phyloP scores from a whole-genome alignment of 2,329 filamentous ascomycete genomes.

The Xylariaceae sp. region DNA sequence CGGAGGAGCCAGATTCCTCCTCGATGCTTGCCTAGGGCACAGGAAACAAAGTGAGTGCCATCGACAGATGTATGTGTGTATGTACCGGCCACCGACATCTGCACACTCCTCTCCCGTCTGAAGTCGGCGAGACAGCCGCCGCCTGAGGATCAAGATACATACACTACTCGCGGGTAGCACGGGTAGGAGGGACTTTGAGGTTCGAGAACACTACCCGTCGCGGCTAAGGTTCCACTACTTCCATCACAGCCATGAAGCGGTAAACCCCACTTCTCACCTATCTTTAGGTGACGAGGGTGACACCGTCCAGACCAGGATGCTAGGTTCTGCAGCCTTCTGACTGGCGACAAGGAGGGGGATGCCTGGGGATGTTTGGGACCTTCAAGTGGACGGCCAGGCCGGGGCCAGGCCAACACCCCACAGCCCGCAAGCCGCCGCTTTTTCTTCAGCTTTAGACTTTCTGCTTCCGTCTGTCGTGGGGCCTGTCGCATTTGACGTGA shows the following conservation, averaged over 20 bases:
- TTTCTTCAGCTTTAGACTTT: constrained; percentile 7
- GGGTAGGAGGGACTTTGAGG: neutral
- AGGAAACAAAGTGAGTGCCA: constrained; percentile 4
- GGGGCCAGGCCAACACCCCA: no score
- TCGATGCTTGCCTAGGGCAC: constrained; percentile 11
- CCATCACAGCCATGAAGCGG: neutral
- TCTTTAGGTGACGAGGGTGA: constrained; percentile 13
- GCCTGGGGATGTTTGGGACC: neutral
- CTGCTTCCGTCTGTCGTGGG: neutral
- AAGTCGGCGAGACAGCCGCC: constrained; percentile 1
- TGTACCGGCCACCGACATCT: no score
- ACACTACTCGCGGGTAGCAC: no score
- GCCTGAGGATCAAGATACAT: constrained; percentile 2
- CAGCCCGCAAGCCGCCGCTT: constrained; percentile 6
- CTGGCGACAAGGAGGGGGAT: constrained; percentile 18
- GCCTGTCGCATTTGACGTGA: constrained; percentile 10
- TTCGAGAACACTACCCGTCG: constrained; percentile 3
- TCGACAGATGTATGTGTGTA: neutral
- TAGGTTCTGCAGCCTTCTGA: constrained; percentile 18
- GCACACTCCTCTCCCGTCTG: neutral
- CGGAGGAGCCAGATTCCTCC: constrained; percentile 13
- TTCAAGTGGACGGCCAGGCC: constrained; percentile 15
- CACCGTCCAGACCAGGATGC: constrained; percentile 16
- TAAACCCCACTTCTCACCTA: constrained; percentile 7
- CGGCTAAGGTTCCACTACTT: constrained; percentile 10